Base-by-base conservation (phyloP, 2,329 filamentous ascomycete genomes). In the Akanthomyces muscarius region DNA sequence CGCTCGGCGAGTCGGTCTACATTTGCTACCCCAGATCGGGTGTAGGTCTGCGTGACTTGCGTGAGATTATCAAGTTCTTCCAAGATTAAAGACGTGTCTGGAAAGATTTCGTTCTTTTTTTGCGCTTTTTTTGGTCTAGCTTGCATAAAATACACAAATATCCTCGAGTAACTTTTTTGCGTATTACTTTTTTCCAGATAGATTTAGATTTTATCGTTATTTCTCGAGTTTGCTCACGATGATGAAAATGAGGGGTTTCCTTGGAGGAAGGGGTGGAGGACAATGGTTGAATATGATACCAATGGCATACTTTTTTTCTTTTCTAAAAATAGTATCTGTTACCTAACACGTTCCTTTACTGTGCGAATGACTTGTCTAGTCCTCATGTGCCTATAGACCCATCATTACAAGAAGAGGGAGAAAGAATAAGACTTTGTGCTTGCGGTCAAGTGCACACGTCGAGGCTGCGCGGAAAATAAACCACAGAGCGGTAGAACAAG, bases 11-110 rank as follows among this genome's bases (percentile, higher is more conserved):
- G 71, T 87, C 90, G 54, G 87, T 94, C 33, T 97, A 91, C 76
- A 92, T 97, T 68, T 92, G 91, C 72, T 97, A 96, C 76, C 93
- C 93, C 47, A 88, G 89, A 63, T 88, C 92, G 71, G 92, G 93
- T 8, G 82, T 97, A 33, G 92, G 92, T 1, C 86, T 93, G 52
- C 86, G 88, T 66, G 93, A 92, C 50, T 86, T 92, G 66, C 86
- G 90, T 73, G 91, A 92, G n/a, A 86, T 97, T 68, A 82, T 97
- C 78, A 90, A 89, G 73, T 97, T 96, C 79, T 95, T 97, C 74
- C 90, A 94, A 75, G 91, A 91, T 67, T 86, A 86, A 66, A 68
- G 33, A 25, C 10, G 33, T 11, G 33, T 36, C 33, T 2, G 7
- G 33, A 36, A 8, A 36, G 33, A 36, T 36, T 8, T 36, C 33